Conservation (phyloP, 2,329 filamentous ascomycete species). For the Aspergillus awamori region DNA sequence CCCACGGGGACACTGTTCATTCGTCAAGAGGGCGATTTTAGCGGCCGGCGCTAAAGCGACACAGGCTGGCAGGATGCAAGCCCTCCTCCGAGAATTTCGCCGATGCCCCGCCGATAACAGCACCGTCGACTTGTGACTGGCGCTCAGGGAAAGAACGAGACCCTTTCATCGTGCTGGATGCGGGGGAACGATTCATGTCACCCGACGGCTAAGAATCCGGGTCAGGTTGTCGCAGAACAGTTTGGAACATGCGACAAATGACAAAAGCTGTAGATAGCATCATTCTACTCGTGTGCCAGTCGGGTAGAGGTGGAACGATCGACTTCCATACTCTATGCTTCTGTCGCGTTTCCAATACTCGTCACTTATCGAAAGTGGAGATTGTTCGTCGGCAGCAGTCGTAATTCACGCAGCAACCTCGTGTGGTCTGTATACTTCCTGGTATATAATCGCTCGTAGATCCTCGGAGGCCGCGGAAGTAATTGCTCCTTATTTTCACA, state of each 20-base stretch:
- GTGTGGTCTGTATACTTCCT: not conserved
- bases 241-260: not conserved
- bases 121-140: constrained; percentile 10
- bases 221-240: not conserved
- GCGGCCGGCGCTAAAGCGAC: not conserved
- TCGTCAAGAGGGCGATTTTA: not conserved
- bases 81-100: constrained; percentile 30
- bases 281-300: not conserved
- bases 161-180: constrained; percentile 4
- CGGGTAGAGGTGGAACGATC: not conserved
- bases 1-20: not conserved
- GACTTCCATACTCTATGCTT: not conserved
- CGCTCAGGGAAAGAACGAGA: not conserved
- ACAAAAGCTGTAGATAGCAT: not conserved
- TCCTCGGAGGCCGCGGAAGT: not conserved
- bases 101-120: constrained; percentile 27
- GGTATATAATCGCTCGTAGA: not conserved
- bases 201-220: not conserved
- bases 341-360: not conserved
- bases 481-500: not conserved
- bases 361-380: not conserved
- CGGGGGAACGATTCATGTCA: not conserved
- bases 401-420: not conserved
- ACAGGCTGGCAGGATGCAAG: not conserved
- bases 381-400: not conserved